Evolutionary conservation across 352 stramenopile species (phyloP).

Genomic region (Pythium biforme): DNA sequence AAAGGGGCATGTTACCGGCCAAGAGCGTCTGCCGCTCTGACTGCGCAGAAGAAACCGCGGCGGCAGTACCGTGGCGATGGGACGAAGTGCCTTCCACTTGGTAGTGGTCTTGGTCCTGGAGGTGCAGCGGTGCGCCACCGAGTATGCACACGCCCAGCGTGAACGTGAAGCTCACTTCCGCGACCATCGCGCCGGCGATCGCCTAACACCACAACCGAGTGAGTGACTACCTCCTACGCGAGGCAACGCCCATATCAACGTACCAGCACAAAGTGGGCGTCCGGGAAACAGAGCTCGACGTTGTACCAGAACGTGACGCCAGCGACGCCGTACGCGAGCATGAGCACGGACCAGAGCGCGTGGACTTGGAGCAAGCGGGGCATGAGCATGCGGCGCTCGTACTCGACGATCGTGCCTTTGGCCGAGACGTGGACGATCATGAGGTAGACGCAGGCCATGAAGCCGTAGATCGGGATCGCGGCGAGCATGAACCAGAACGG

Average conservation of each 20-base stretch:
- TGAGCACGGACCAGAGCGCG: constrained; percentile 68
- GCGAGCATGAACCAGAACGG: constrained; percentile 81
- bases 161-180: constrained; percentile 71
- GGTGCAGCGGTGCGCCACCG: constrained; percentile 34
- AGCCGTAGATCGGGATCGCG: constrained; percentile 62
- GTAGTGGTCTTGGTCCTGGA: constrained; percentile 10
- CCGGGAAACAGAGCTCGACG: constrained; percentile 61
- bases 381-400: constrained; percentile 88
- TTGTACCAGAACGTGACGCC: constrained; percentile 74
- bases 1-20: constrained; percentile 45
- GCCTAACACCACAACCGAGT: constrained; percentile 28
- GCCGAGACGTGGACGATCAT: constrained; percentile 84
- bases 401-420: constrained; percentile 83
- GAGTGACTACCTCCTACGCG: no score
- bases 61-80: constrained; percentile 59
- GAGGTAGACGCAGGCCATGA: constrained; percentile 84
- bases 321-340: constrained; percentile 54
- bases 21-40: constrained; percentile 78
- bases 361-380: constrained; percentile 76
- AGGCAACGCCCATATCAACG: no score
- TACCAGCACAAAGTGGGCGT: constrained; percentile 79
- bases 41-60: constrained; percentile 26
- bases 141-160: constrained; percentile 73
- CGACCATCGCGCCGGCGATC: constrained; percentile 53
- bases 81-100: constrained; percentile 12